Evolutionary conservation across 768 basidiomycete species (phyloP), one percentile per base, ranked within the genome.

Genomic region (Mycena maculata): DNA sequence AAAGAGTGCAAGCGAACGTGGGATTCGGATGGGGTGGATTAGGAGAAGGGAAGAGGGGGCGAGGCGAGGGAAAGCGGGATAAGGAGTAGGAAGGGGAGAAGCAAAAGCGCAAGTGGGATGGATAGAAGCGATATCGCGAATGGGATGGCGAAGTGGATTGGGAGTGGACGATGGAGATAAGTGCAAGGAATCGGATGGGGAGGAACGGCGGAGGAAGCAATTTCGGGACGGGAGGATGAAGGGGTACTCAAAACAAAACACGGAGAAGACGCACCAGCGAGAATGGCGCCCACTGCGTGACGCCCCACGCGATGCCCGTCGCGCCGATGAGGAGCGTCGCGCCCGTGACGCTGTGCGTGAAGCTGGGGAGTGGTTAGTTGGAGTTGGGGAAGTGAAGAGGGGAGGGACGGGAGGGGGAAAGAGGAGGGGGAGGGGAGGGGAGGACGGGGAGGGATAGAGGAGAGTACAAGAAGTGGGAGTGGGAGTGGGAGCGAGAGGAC

Each of bases 221-320:
- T n/a, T n/a, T n/a, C n/a, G 56, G 33, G 54, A 50, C 48, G 28
- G 41, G 54, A 28, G 23, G 45, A 25, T 23, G 9, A 39, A 22
- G 27, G 20, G 38, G 39, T 28, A 18, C 18, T 22, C 23, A 47
- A 41, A 8, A 4, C 6, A 60, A 20, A 15, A 13, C 0, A 16
- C 23, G 28, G 16, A 23, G 6, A 48, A 39, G 20, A 80, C 88
- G 50, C 69, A 96, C 94, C 74, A 99, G 78, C 0, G 95, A 89
- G 78, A 94, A 97, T 3, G 96, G 96, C 4, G 90, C 95, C 97
- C 96, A 98, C 77, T 92, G 91, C 0, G 91, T 87, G 56, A 98
- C 85, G 7, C 95, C 95, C 94, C 93, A 98, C n/a, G 93, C 91
- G 72, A 98, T 91, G 0, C 97, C 97, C 9, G 91, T 90, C 15